Percentiles rank a stretch among this genome's conserved stretches.
Evolutionary conservation across 78 protist genomes (phyloP).

Genomic region (Carpediemonas membranifera): DNA sequence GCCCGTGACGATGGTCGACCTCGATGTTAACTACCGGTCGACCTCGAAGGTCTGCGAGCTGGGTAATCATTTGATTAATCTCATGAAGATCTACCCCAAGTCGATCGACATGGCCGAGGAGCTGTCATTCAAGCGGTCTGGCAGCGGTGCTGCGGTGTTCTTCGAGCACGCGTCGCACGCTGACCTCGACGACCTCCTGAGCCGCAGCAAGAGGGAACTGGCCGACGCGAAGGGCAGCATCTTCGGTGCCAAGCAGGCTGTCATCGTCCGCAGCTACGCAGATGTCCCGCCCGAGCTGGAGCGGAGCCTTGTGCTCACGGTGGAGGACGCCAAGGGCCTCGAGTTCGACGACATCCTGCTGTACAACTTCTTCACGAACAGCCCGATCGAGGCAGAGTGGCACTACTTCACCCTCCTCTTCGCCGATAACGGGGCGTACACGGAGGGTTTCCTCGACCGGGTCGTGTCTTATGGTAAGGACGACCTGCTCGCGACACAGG

Average conservation of each 20-base stretch:
- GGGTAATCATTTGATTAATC: no score
- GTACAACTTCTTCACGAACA: conserved; percentile 33
- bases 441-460: not conserved
- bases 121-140: not conserved
- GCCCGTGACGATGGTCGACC: no score
- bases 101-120: not conserved
- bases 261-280: conserved; percentile 11
- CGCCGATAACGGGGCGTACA: conserved; percentile 15
- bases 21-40: no score
- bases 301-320: conserved; percentile 16
- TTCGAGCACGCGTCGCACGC: no score
- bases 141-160: no score
- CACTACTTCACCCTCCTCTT: no score
- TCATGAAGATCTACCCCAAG: no score
- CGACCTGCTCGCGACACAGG: no score
- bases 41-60: no score
- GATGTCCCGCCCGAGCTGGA: conserved; percentile 9
- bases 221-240: no score
- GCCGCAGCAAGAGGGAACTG: no score
- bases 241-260: conserved; percentile 20
- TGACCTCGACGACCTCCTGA: no score
- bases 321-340: conserved; percentile 27
- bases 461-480: not conserved
- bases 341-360: conserved; percentile 32
- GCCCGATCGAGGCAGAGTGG: conserved; percentile 6